phyloP scores from a whole-genome alignment of 805 yeast species.

The Myxozyma melibiosi region DNA sequence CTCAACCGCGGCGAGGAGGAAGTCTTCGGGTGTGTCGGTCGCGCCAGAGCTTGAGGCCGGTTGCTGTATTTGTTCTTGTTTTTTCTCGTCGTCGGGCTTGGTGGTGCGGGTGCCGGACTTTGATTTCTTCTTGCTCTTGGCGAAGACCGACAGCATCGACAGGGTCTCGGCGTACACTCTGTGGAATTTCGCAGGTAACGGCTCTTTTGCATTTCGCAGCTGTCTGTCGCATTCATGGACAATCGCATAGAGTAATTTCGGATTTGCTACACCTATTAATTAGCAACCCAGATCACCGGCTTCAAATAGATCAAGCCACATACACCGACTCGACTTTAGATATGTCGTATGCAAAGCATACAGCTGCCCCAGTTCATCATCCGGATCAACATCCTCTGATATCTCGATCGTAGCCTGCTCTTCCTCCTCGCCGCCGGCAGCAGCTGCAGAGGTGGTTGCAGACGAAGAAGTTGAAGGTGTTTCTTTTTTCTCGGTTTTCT shows the following conservation, averaged over 20 bases:
- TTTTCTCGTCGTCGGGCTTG: conserved; percentile 6
- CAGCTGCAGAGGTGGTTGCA: neutral
- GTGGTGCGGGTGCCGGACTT: conserved; percentile 34
- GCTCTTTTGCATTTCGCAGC: conserved; percentile 44
- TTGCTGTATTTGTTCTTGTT: conserved; percentile 31
- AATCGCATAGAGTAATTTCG: conserved; percentile 59
- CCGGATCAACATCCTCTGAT: conserved; percentile 67
- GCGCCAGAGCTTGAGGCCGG: conserved; percentile 31
- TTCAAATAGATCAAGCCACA: neutral
- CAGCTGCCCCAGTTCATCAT: conserved; percentile 78
- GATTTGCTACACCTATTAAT: conserved; percentile 17
- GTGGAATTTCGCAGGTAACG: conserved; percentile 53
- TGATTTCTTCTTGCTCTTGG: conserved; percentile 27
- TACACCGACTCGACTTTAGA: conserved; percentile 55
- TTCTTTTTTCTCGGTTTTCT: conserved; percentile 15
- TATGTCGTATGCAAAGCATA: conserved; percentile 72
- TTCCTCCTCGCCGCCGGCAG: conserved; percentile 22
- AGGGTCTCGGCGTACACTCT: conserved; percentile 71
- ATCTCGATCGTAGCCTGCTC: conserved; percentile 64
- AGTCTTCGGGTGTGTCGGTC: conserved; percentile 52
- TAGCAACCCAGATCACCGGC: neutral
- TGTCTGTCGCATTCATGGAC: conserved; percentile 91
- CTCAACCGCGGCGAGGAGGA: conserved; percentile 71
- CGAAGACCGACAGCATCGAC: conserved; percentile 40
- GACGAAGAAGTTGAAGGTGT: conserved; percentile 5